phyloP scores from a whole-genome alignment of 805 yeast genomes.

The Kregervanrija fluxuum region DNA sequence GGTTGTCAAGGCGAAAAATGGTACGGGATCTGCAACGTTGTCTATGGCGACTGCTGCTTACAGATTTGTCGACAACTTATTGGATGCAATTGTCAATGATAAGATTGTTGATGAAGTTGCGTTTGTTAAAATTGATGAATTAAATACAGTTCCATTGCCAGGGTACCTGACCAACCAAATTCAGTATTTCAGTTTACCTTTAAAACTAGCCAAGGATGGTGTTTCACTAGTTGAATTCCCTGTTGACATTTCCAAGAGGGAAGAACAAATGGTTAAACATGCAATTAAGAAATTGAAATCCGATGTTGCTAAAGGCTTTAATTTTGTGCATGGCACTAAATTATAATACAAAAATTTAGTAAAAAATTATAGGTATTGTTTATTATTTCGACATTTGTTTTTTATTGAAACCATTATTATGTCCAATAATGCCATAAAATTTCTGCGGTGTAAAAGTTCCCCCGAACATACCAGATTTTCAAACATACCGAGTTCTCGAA shows the following conservation, averaged over 20 bases:
- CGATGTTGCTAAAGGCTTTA: constrained; percentile 18
- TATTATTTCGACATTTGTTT: neutral
- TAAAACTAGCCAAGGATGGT: constrained; percentile 27
- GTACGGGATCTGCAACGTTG: constrained; percentile 90
- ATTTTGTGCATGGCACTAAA: constrained; percentile 18
- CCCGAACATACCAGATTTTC: too few species aligned
- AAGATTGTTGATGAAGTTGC: constrained; percentile 36
- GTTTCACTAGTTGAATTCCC: constrained; percentile 25
- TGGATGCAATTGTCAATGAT: constrained; percentile 16
- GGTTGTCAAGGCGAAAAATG: constrained; percentile 91
- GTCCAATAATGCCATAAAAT: too few species aligned
- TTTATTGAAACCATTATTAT: too few species aligned
- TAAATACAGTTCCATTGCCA: constrained; percentile 37
- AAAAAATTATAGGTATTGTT: too few species aligned
- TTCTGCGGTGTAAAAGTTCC: too few species aligned
- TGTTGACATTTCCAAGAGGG: constrained; percentile 6
- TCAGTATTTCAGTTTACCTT: constrained; percentile 44
- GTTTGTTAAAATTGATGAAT: constrained; percentile 47
- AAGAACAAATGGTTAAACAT: constrained; percentile 9
- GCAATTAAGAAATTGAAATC: constrained; percentile 13
- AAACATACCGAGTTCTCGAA: too few species aligned
- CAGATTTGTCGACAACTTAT: constrained; percentile 54
- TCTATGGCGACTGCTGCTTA: constrained; percentile 95
- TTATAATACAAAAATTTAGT: too few species aligned
- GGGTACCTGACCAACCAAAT: constrained; percentile 18